Evolutionary conservation across 1,284 basidiomycete species (phyloP).

Genomic region (Athelia sp.): DNA sequence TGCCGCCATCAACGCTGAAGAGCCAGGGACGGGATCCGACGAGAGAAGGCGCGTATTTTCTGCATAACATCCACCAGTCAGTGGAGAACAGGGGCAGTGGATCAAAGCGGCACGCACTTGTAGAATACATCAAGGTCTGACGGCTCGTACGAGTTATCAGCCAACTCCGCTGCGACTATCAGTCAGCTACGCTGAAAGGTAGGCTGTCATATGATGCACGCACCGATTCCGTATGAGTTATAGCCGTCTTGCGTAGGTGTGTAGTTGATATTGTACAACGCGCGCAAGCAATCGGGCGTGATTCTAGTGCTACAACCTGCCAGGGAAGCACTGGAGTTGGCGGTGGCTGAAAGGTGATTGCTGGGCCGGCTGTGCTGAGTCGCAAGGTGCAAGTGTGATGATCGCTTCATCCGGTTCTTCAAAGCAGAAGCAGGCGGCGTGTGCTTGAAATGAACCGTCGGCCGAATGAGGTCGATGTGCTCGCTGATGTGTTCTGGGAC

Average conservation of each 20-base stretch:
- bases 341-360: slow-evolving; percentile 6
- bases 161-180: slow-evolving; percentile 14
- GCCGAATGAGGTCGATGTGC: slow-evolving; percentile 43
- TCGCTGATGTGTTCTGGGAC: slow-evolving; percentile 36
- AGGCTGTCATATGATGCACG: not conserved
- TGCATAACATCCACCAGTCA: no score
- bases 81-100: no score
- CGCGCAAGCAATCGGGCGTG: slow-evolving; percentile 34
- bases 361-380: not conserved
- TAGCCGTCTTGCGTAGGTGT: slow-evolving; percentile 21
- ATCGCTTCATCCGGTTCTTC: slow-evolving; percentile 3
- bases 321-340: not conserved
- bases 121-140: no score
- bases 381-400: not conserved
- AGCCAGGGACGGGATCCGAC: slow-evolving; percentile 23
- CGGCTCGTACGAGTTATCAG: no score
- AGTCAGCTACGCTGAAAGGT: not conserved
- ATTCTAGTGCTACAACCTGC: slow-evolving; percentile 32
- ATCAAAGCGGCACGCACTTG: slow-evolving; percentile 20
- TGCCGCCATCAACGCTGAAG: slow-evolving; percentile 33
- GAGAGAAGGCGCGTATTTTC: slow-evolving; percentile 17
- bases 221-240: slow-evolving; percentile 39
- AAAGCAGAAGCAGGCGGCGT: slow-evolving; percentile 9
- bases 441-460: slow-evolving; percentile 42
- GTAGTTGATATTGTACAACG: slow-evolving; percentile 33